Evolutionary conservation across 371 early-diverging fungal genomes (phyloP).

Genomic region (Lichtheimia corymbifera): DNA sequence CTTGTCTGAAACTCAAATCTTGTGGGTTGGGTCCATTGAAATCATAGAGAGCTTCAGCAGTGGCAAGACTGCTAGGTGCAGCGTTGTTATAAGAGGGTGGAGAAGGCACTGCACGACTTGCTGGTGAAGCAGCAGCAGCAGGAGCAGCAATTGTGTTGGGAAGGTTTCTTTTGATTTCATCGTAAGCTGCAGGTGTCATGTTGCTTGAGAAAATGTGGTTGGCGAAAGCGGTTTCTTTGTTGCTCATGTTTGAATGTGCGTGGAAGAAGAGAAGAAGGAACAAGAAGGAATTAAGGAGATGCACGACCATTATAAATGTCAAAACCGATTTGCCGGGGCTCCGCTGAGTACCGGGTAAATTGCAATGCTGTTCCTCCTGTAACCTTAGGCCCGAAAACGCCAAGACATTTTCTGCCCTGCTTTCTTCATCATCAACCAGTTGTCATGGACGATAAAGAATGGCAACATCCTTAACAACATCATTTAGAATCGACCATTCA

Average conservation of each 20-base stretch:
- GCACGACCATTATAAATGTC: background rate
- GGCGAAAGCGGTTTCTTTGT: constrained; percentile 18
- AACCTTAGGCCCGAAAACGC: too few species aligned
- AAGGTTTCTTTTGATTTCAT: constrained; percentile 24
- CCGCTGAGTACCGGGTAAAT: too few species aligned
- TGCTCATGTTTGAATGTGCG: constrained; percentile 8
- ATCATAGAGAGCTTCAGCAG: constrained; percentile 32
- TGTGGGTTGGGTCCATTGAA: constrained; percentile 25
- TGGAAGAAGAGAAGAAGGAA: background rate
- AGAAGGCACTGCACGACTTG: background rate
- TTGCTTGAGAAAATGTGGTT: constrained; percentile 29
- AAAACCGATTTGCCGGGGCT: too few species aligned
- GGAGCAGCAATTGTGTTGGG: constrained; percentile 3
- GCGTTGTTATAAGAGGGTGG: constrained; percentile 7
- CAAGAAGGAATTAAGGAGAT: constrained; percentile 4
- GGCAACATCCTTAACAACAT: too few species aligned
- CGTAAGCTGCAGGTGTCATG: constrained; percentile 25
- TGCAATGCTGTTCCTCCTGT: too few species aligned
- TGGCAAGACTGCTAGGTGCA: constrained; percentile 7
- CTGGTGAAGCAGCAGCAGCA: constrained; percentile 2
- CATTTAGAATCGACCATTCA: too few species aligned
- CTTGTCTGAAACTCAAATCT: constrained; percentile 22
- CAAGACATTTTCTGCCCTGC: too few species aligned
- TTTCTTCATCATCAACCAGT: too few species aligned
- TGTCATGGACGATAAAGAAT: too few species aligned